These are phyloP conservation scores for Pseudisothecium myosuroides DNA, from an alignment of 225 moss, liverwort and hornwort genomes.

Conservation along the genomic window DNA sequence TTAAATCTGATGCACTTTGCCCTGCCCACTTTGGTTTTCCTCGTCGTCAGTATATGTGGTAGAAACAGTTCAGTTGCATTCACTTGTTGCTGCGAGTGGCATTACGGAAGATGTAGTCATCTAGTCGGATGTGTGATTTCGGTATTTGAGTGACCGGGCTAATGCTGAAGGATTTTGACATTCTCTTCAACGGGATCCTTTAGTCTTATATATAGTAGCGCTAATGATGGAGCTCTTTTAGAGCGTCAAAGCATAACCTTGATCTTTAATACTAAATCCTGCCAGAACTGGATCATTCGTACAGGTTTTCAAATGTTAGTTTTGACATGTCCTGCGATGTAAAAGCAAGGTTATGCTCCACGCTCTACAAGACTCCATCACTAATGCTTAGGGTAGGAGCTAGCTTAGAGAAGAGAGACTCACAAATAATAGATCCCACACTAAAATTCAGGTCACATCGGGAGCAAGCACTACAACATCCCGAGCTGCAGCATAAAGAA, in stretches of 20 bases:
- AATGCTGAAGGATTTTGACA: too few species aligned
- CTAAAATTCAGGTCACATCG: rapidly evolving
- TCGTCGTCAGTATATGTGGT: not conserved
- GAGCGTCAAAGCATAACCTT: not conserved
- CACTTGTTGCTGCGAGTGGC: too few species aligned
- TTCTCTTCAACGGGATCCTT: too few species aligned
- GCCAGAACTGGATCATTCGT: rapidly evolving
- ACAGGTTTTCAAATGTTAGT: not conserved
- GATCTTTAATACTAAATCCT: rapidly evolving
- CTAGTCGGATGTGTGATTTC: too few species aligned
- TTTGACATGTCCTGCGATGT: too few species aligned
- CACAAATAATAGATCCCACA: too few species aligned
- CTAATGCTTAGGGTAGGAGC: not conserved
- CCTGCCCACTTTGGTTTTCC: not conserved
- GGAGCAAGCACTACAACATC: too few species aligned
- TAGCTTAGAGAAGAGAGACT: too few species aligned
- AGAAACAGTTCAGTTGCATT: not conserved
- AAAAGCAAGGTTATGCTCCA: too few species aligned
- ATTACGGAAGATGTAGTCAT: too few species aligned
- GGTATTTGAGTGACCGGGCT: not conserved
- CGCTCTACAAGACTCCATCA: rapidly evolving
- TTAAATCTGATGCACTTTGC: constrained; percentile 4
- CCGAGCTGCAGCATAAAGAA: too few species aligned
- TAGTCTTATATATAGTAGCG: not conserved
- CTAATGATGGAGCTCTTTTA: not conserved